A percentile compares a stretch with the other conserved stretches of the same genome.
Conservation (phyloP, 257 asterid genomes). For the Phtheirospermum japonicum region DNA sequence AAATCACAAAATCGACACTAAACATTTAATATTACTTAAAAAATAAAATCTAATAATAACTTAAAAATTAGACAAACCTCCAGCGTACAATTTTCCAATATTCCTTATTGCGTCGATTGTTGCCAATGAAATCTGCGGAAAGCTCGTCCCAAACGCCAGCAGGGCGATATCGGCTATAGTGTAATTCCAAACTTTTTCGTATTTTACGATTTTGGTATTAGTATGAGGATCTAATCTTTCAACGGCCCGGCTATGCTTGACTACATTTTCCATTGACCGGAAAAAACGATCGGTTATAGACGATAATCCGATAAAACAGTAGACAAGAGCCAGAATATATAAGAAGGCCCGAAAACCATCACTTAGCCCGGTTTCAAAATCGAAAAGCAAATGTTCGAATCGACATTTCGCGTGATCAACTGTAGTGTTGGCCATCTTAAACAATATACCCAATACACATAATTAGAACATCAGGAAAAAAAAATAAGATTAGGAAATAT, state of each 20-base stretch:
- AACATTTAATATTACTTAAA: neutral
- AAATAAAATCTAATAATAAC: neutral
- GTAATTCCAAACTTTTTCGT: slow-evolving; percentile 81
- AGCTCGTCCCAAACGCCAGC: slow-evolving; percentile 96
- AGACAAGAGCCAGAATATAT: slow-evolving; percentile 65
- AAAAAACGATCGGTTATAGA: slow-evolving; percentile 90
- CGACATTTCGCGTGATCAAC: slow-evolving; percentile 34
- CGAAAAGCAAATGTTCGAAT: slow-evolving; percentile 43
- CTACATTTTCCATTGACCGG: slow-evolving; percentile 88
- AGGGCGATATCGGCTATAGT: slow-evolving; percentile 83
- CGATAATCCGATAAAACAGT: slow-evolving; percentile 85
- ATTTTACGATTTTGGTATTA: slow-evolving; percentile 43
- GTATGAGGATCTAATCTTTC: slow-evolving; percentile 62
- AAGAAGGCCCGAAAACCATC: slow-evolving; percentile 53
- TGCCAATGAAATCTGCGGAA: slow-evolving; percentile 94
- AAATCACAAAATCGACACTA: neutral
- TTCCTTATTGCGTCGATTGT: slow-evolving; percentile 90
- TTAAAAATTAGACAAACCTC: slow-evolving; percentile 21
- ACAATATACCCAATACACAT: too few species aligned
- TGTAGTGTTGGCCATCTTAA: neutral
- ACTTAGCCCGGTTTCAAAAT: slow-evolving; percentile 50
- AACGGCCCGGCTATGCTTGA: slow-evolving; percentile 66
- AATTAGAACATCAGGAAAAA: too few species aligned
- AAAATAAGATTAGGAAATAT: too few species aligned
- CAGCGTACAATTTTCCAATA: slow-evolving; percentile 72